phyloP scores from a whole-genome alignment of 148 eudicot genomes.

The Vaccinium myrtillus region DNA sequence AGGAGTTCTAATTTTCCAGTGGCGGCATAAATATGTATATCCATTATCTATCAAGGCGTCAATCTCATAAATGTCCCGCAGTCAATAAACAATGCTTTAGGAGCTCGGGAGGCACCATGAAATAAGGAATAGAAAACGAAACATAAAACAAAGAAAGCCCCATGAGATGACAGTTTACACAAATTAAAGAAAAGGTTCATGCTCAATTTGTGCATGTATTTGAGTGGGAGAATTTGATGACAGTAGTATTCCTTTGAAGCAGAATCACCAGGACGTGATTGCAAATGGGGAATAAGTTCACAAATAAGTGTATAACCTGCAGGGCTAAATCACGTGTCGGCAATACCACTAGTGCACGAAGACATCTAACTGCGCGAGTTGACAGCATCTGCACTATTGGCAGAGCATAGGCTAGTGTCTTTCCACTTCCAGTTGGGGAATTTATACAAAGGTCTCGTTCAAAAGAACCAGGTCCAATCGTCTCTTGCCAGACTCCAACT shows the following conservation, averaged over 20 bases:
- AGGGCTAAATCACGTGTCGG: slow-evolving; percentile 92
- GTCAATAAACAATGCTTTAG: background rate
- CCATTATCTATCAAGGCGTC: background rate
- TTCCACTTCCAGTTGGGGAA: slow-evolving; percentile 97
- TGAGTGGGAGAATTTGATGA: background rate
- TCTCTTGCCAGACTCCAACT: slow-evolving; percentile 96
- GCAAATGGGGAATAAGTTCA: background rate
- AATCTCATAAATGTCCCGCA: background rate
- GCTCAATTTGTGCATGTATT: background rate
- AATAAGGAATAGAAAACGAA: background rate
- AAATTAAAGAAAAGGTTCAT: background rate
- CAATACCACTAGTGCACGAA: slow-evolving; percentile 88
- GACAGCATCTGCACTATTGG: slow-evolving; percentile 83
- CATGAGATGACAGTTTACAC: background rate
- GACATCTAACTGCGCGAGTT: slow-evolving; percentile 59
- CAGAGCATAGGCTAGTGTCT: slow-evolving; percentile 83
- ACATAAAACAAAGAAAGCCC: background rate
- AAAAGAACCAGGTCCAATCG: slow-evolving; percentile 88
- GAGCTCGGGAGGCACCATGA: background rate
- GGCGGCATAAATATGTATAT: background rate
- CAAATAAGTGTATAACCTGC: slow-evolving; percentile 50
- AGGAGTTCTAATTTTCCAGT: background rate
- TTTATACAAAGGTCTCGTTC: slow-evolving; percentile 87
- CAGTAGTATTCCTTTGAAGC: background rate
- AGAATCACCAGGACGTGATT: background rate